Base-by-base conservation (phyloP, 2,329 filamentous ascomycete genomes). In the Colletotrichum ledebouriae region DNA sequence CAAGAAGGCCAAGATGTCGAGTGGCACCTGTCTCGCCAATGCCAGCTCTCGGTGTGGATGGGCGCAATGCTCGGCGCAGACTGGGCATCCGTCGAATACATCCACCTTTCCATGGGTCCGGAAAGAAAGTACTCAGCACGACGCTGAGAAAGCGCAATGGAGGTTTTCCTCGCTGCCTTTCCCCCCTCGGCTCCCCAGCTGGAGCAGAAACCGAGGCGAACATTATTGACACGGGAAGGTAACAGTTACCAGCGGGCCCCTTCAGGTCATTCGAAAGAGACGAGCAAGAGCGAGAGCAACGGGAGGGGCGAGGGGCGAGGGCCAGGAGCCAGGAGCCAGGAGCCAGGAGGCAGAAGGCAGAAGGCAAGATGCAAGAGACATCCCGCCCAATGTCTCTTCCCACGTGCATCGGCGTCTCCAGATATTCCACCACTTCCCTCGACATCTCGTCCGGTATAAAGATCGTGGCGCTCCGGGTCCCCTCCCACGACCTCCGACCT, bases 21-120 rank as follows among this genome's bases (percentile, higher is more conserved):
- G 64, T 67, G 42, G 34, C 64, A 63, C 64, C 37, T 52, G 11
- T 17, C 33, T 63, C 59, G 53, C 64, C 59, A 63, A 67, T 67
- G 46, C 55, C 34, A 44, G 64, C 44, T 20, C 42, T 5, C 15
- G 50, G 44, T 58, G 59, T 67, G 63, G 63, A 66, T 55, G 63
- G 17, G 15, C 13, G 63, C 41, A 41, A n/a, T 53, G 63, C 63
- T 65, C 63, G 63, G 57, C 63, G 63, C 57, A 66, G 58, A 62
- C 64, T 67, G 64, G 64, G 64, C 64, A 63, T 67, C 59, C 64
- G 59, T 67, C 59, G 63, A 63, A 41, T 25, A 49, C 52, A 53
- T 67, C 64, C 64, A 63, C 63, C 11, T 39, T 25, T 39, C 10
- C 15, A 66, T 49, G 63, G 63, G 41, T 49, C 57, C 5, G 3